Conservation (phyloP, 768 basidiomycete species). For the Ramaria rubella region DNA sequence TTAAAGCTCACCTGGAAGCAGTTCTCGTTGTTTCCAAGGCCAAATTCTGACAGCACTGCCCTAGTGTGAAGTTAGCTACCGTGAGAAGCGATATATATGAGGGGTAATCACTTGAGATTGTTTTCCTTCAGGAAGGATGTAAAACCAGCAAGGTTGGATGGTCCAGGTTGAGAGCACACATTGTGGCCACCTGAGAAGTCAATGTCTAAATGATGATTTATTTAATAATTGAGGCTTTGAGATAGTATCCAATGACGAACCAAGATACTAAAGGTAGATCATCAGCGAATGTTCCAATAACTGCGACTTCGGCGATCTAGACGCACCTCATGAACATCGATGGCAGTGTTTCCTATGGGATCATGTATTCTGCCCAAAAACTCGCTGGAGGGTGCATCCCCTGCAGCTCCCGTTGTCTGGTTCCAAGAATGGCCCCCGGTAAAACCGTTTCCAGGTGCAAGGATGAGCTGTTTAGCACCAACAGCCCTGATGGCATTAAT, state of each 20-base stretch:
- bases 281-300: neutral
- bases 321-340: constrained; percentile 37
- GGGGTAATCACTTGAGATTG: constrained; percentile 31
- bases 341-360: constrained; percentile 37
- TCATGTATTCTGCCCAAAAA: constrained; percentile 37
- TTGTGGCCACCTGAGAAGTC: constrained; percentile 40
- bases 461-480: constrained; percentile 37
- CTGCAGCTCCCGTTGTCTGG: constrained; percentile 18
- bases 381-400: constrained; percentile 35
- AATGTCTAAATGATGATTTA: constrained; percentile 18
- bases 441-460: constrained; percentile 42
- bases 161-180: constrained; percentile 38
- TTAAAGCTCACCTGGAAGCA: constrained; percentile 19
- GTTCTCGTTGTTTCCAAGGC: constrained; percentile 37
- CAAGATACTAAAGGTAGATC: constrained; percentile 17
- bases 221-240: neutral
- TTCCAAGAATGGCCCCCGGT: constrained; percentile 42
- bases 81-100: neutral
- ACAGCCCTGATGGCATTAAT: constrained; percentile 37
- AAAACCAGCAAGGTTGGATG: constrained; percentile 36
- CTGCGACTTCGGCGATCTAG: neutral
- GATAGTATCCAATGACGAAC: neutral
- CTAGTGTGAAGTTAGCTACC: constrained; percentile 16
- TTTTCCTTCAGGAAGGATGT: constrained; percentile 39
- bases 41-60: constrained; percentile 41